Evolutionary conservation across 805 yeast genomes (phyloP).

Genomic region (Hanseniaspora clermontiae): DNA sequence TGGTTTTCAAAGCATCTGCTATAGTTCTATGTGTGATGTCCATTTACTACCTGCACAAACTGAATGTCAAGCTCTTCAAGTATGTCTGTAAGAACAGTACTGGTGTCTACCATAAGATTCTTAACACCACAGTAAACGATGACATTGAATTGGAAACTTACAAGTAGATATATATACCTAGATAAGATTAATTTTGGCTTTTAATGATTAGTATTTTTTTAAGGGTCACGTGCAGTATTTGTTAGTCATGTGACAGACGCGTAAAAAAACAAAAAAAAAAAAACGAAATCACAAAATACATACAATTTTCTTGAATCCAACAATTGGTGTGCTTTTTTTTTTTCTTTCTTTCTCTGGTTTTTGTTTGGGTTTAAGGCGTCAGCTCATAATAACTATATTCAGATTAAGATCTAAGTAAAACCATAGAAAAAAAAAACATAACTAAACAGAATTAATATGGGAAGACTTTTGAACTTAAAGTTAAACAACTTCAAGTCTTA

Average conservation of each 20-base stretch:
- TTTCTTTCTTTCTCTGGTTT: background rate
- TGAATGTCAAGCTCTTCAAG: conserved; percentile 17
- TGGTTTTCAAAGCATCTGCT: conserved; percentile 16
- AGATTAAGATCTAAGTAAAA: too few relatives aligned
- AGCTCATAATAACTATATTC: too few relatives aligned
- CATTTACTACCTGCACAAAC: conserved; percentile 17
- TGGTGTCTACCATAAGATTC: background rate
- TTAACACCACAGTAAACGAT: background rate
- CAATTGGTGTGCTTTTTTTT: background rate
- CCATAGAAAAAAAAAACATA: background rate
- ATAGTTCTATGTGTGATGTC: conserved; percentile 17
- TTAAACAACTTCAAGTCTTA: conserved; percentile 85
- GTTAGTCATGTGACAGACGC: conserved; percentile 4
- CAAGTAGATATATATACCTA: background rate
- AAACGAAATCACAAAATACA: too few relatives aligned
- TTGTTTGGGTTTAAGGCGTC: background rate
- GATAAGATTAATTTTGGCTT: background rate
- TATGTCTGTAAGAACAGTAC: conserved; percentile 5
- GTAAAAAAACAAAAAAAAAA: too few relatives aligned
- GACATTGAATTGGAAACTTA: background rate
- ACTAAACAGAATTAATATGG: conserved; percentile 38
- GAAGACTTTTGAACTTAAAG: conserved; percentile 66
- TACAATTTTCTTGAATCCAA: background rate
- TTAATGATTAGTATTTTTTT: background rate
- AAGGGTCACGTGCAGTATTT: background rate